Evolutionary conservation across 106 monocot genomes (phyloP).

Genomic region (Hemerocallis citrina): DNA sequence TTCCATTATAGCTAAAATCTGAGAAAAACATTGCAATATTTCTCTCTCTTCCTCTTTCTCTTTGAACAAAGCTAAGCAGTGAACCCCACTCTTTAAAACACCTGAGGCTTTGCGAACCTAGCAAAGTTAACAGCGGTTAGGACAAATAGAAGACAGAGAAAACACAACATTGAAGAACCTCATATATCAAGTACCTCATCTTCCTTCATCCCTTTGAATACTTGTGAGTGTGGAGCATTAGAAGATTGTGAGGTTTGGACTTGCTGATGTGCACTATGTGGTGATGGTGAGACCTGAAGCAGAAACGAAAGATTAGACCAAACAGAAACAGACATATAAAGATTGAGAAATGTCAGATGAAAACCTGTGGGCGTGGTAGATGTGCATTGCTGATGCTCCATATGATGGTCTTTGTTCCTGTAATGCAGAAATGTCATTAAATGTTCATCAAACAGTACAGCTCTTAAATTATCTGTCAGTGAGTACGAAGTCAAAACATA

Average conservation of each 20-base stretch:
- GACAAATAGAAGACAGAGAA: not conserved
- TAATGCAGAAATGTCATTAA: slow-evolving; percentile 4
- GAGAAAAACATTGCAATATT: slow-evolving; percentile 81
- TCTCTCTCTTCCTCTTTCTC: slow-evolving; percentile 99
- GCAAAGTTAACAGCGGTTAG: slow-evolving; percentile 5
- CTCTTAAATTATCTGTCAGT: not conserved
- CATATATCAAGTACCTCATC: slow-evolving; percentile 61
- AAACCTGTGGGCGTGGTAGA: slow-evolving; percentile 44
- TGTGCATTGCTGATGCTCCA: slow-evolving; percentile 97
- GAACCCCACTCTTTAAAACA: slow-evolving; percentile 87
- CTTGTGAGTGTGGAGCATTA: slow-evolving; percentile 35
- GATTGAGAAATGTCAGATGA: not conserved
- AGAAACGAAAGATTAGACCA: slow-evolving; percentile 4
- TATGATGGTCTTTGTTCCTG: slow-evolving; percentile 99
- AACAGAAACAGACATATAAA: not conserved
- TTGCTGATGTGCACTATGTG: slow-evolving; percentile 64
- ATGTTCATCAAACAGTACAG: not conserved
- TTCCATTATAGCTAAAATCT: slow-evolving; percentile 95
- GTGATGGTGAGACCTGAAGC: slow-evolving; percentile 39
- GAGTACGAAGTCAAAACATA: not conserved
- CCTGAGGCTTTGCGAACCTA: slow-evolving; percentile 97
- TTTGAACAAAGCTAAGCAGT: slow-evolving; percentile 85
- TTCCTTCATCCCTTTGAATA: slow-evolving; percentile 86
- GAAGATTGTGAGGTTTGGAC: slow-evolving; percentile 50
- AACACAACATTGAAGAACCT: not conserved